phyloP scores from a whole-genome alignment of 495 filamentous ascomycete genomes.

The Sordaria brevicollis region DNA sequence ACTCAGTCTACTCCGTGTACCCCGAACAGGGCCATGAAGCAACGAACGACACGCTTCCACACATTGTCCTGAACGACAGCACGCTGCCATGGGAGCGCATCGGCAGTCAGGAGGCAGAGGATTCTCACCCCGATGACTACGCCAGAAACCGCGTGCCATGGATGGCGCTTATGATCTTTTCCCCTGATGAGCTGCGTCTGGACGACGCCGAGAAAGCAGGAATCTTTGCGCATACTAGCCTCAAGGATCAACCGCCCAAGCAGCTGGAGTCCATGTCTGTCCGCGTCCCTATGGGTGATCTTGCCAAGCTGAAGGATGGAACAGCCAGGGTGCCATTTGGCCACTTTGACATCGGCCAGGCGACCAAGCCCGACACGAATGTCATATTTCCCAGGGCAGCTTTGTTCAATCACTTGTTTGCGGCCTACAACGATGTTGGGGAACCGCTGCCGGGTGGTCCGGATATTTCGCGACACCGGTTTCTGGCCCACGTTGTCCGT shows the following conservation, averaged over 20 bases:
- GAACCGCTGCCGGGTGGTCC: neutral
- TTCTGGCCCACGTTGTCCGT: slow-evolving; percentile 33
- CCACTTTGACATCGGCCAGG: neutral
- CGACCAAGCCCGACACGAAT: neutral
- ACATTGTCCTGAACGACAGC: slow-evolving; percentile 40
- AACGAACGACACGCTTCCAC: slow-evolving; percentile 27
- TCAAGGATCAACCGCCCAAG: slow-evolving; percentile 1
- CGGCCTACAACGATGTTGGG: neutral
- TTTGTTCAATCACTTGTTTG: slow-evolving; percentile 1
- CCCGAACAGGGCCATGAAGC: slow-evolving; percentile 32
- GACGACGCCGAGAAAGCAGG: neutral
- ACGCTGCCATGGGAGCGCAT: slow-evolving; percentile 37
- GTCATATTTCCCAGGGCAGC: neutral
- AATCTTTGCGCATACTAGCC: neutral
- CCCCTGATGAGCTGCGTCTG: slow-evolving; percentile 18
- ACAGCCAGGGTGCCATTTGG: neutral
- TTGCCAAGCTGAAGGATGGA: neutral
- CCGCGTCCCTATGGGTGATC: neutral
- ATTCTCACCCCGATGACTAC: slow-evolving; percentile 3
- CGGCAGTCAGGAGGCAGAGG: neutral
- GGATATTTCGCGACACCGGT: slow-evolving; percentile 13
- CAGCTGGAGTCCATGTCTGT: slow-evolving; percentile 1
- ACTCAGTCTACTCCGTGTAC: slow-evolving; percentile 28
- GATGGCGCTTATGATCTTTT: slow-evolving; percentile 31
- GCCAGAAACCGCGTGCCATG: slow-evolving; percentile 22